Evolutionary conservation across 176 grass and related monocot genomes (phyloP).

Genomic region (Musa itinerans): DNA sequence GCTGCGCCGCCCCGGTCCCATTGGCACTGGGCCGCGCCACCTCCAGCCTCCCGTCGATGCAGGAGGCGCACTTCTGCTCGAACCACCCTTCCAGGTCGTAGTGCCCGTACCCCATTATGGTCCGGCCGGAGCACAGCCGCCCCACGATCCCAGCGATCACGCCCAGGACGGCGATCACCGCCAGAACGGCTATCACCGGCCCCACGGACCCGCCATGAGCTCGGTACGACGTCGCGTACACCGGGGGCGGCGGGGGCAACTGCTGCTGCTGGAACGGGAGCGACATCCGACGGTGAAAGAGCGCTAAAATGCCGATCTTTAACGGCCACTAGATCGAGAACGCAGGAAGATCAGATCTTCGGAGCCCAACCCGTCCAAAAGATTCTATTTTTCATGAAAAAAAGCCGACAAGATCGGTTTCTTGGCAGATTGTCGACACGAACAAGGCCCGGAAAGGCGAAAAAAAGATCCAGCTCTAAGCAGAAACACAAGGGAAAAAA

Average conservation of each 20-base stretch:
- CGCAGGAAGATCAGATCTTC: not conserved
- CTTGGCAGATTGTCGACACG: not conserved
- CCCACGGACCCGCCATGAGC: constrained; percentile 27
- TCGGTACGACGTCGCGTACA: constrained; percentile 6
- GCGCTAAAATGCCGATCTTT: not conserved
- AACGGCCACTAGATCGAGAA: not conserved
- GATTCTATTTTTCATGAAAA: not conserved
- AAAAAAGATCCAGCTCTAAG: not conserved
- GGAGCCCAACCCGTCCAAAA: not conserved
- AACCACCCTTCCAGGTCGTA: constrained; percentile 53
- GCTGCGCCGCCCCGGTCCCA: not conserved
- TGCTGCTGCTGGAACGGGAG: constrained; percentile 23
- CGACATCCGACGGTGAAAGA: constrained; percentile 26
- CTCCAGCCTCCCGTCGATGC: constrained; percentile 31
- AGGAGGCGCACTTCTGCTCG: constrained; percentile 51
- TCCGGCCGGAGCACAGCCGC: constrained; percentile 47
- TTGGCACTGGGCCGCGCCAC: not conserved
- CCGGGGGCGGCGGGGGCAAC: constrained; percentile 11
- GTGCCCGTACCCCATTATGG: constrained; percentile 15
- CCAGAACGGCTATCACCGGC: constrained; percentile 21
- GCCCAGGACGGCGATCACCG: constrained; percentile 4
- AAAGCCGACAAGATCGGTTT: not conserved
- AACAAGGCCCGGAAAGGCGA: not conserved
- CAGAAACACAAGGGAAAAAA: not conserved
- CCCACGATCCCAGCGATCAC: constrained; percentile 37